Evolutionary conservation across 148 eudicot species (phyloP), one percentile per base, ranked within the genome.

Genomic region (Camellia granthamiana): DNA sequence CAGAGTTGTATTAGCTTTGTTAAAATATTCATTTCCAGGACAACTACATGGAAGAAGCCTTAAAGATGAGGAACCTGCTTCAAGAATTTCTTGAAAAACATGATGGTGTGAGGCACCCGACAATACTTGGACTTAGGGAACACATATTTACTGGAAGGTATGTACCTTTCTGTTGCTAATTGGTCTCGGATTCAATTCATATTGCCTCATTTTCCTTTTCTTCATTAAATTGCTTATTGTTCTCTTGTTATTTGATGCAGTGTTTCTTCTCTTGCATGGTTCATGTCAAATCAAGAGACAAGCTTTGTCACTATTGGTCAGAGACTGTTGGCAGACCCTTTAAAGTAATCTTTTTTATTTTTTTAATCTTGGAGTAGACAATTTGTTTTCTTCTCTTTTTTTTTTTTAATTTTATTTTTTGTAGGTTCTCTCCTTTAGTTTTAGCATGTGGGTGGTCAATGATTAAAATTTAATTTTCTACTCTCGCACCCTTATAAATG

Each of bases 91-190:
- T 88, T 78, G 91, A 92, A 84, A 90, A 94, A 80, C 95, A 94
- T 85, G 97, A 94, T 85, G 98, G 97, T 49, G 90, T 94, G 78
- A 90, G 95, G 19, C 92, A 92, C 55, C 97, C 98, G 59, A 83
- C 98, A 30, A 94, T 94, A 85, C 81, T 94, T 54, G 98, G 98
- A 83, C 89, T 94, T 69, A 92, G 98, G 59, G 98, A 94, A 84
- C 98, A 94, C 77, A 89, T 94, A 74, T 94, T 94, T 83, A 94
- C 98, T 8, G 98, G 98, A 84, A 92, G 98, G 98, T 92, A n/a
- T 68, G 81, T 19, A 59, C 15, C 43, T 79, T 70, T 18, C 18
- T 67, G 41, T 80, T 23, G 75, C 54, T 55, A 19, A 78, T 18
- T 23, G 46, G 7, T 55, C 46, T 46, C 52, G 11, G 10, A 58